A percentile compares a stretch with the other conserved stretches of the same genome.
phyloP scores from a whole-genome alignment of 2,329 filamentous ascomycete species.

The Nannizzia gypsea region DNA sequence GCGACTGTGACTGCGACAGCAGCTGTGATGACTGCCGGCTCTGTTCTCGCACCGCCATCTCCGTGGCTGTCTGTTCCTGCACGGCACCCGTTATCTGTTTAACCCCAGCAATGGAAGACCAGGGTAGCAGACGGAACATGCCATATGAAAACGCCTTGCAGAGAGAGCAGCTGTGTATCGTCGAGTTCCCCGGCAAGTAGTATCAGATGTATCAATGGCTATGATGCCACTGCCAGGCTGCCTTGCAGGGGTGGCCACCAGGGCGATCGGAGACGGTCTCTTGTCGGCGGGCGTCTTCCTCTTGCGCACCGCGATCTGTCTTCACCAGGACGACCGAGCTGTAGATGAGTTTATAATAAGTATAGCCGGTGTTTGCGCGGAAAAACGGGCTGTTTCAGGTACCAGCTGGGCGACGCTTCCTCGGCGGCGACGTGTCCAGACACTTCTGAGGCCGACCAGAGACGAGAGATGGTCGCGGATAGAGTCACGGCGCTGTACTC shows the following conservation, averaged over 20 bases:
- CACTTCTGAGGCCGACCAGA: not conserved
- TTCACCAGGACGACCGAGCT: not conserved
- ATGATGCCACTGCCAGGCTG: not conserved
- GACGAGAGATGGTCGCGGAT: not conserved
- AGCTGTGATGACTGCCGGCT: constrained; percentile 14
- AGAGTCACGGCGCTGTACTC: not conserved
- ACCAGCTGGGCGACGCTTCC: not conserved
- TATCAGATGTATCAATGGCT: not conserved
- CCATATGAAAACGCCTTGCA: constrained; percentile 29
- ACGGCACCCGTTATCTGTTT: constrained; percentile 30
- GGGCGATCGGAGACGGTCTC: not conserved
- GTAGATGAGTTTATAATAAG: too few species aligned
- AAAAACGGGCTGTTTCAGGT: not conserved
- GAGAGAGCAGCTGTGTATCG: not conserved
- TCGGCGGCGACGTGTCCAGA: not conserved
- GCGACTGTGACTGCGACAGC: constrained; percentile 12
- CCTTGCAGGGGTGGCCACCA: not conserved
- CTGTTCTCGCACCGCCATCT: constrained; percentile 27
- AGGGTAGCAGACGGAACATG: constrained; percentile 40
- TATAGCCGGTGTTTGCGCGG: not conserved
- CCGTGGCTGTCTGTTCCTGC: constrained; percentile 30
- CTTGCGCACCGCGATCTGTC: not conserved
- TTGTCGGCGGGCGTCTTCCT: not conserved
- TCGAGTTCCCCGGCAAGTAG: not conserved
- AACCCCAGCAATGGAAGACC: constrained; percentile 35